Conservation (phyloP, 176 grass and related monocot genomes). For the Phyllostachys edulis region DNA sequence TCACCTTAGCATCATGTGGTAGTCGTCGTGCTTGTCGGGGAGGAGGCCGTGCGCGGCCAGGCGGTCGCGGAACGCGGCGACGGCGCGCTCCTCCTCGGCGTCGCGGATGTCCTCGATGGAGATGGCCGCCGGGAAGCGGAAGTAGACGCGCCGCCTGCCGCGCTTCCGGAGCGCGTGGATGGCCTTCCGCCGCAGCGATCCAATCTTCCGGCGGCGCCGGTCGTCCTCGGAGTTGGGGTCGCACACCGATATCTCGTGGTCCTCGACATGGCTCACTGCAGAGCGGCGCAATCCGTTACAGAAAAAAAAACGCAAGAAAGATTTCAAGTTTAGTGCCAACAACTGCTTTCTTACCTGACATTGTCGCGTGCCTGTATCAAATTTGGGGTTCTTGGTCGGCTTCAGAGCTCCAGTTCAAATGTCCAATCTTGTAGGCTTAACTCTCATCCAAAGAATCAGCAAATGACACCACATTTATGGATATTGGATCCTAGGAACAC, state of each 20-base stretch:
- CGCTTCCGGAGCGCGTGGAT: conserved; percentile 71
- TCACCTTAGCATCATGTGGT: conserved; percentile 92
- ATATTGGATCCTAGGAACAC: conserved; percentile 16
- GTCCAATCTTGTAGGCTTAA: neutral
- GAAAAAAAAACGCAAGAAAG: neutral
- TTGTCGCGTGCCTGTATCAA: neutral
- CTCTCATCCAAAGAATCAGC: neutral
- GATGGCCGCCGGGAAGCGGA: conserved; percentile 73
- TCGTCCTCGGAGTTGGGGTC: conserved; percentile 81
- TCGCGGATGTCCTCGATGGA: conserved; percentile 94
- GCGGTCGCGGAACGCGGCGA: conserved; percentile 65
- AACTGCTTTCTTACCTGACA: conserved; percentile 35
- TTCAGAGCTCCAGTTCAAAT: conserved; percentile 4
- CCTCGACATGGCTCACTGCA: conserved; percentile 54
- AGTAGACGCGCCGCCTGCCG: conserved; percentile 63
- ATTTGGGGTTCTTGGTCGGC: neutral
- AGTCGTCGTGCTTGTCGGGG: conserved; percentile 86
- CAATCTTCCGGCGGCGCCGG: conserved; percentile 70
- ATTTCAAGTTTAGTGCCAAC: neutral
- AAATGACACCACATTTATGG: neutral
- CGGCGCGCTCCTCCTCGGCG: conserved; percentile 89
- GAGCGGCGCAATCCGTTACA: conserved; percentile 16
- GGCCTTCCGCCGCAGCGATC: conserved; percentile 77
- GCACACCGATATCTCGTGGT: conserved; percentile 56
- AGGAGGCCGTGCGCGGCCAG: conserved; percentile 63